Base-by-base conservation (phyloP, 169 alveolate genomes). In the Neospora caninum region DNA sequence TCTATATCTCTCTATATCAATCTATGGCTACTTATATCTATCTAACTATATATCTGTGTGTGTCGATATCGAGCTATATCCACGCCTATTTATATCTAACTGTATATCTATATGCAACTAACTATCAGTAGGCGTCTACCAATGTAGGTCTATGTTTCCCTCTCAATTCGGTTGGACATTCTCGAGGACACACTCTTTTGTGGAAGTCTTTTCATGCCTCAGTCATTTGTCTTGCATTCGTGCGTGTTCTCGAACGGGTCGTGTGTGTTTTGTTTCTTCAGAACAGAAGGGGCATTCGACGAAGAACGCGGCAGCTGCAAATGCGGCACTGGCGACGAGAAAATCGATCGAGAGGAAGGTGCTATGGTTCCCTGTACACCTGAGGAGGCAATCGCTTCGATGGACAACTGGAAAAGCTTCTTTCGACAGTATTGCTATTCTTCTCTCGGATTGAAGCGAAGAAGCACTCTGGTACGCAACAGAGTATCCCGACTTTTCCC, bases 351-450 rank as follows among this genome's bases (percentile, higher is more conserved):
- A 18, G 69, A 38, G 64, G 89, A 82, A 82, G 89, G 89, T 0
- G 89, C 39, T 10, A 82, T 82, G 89, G 89, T 82, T 18, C 89
- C 89, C 64, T 82, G 89, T 31, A 82, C 89, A 22, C 89, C 89
- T 4, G 89, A 39, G 25, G 89, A 82, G 38, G 89, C 89, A 0
- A 34, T 82, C 25, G 53, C 89, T 20, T 82, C 89, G 69, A 82
- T 82, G 69, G 89, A 82, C 64, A 39, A 22, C n/a, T 82, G 89
- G 89, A 82, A 41, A 29, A 36, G 25, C 25, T 10, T 9, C 43
- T 20, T 82, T 41, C 89, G 64, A 0, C 22, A 43, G 31, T 41
- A 41, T 25, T 82, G 89, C 64, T 31, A 29, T 67, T 41, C 67
- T 13, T 39, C 39, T 34, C 39, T n/a, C 39, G 86, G 39, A 0